Evolutionary conservation across 116 monocot species (phyloP), one percentile per base, ranked within the genome.

Genomic region (Dioscorea cayenensis): DNA sequence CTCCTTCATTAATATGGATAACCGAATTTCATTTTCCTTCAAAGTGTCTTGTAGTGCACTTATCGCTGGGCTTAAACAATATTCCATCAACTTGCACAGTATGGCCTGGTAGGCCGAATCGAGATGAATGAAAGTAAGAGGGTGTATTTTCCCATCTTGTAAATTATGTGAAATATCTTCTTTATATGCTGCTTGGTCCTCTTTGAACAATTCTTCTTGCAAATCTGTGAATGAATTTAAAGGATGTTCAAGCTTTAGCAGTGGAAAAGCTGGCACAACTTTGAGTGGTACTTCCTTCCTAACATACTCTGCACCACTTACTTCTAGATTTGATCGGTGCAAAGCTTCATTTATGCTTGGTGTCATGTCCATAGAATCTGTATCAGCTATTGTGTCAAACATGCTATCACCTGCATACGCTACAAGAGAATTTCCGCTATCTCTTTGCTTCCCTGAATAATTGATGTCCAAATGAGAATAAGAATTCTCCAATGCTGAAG

Each of bases 311-410:
- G 90, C 90, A 76, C 87, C 87, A 79, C 97, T 94, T 52, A 90
- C 72, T 32, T 99, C 99, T 89, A 99, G 63, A 82, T 83, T 99
- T 68, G 99, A 94, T 12, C 89, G 87, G 58, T 94, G 94, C 77
- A 99, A 71, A 36, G 99, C 99, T 70, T 91, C 99, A 61, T 99
- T 91, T 83, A 99, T 85, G 72, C 89, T 79, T 12, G 76, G 79
- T 20, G 86, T 74, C 89, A 99, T 84, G 65, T 90, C 88, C 58
- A 73, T 66, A 64, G 80, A 81, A 65, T 87, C 82, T 52, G 69
- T 32, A 72, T 85, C 84, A 68, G 55, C 67, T 35, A 25, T 21
- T 4, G 49, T 21, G 28, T 75, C 77, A 35, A 58, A 38, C 60
- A 69, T 51, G 69, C 72, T 75, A 13, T 77, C 77, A 32, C 67